Evolutionary conservation across 371 early-diverging fungal species (phyloP).

Genomic region (Mucor mucedo): DNA sequence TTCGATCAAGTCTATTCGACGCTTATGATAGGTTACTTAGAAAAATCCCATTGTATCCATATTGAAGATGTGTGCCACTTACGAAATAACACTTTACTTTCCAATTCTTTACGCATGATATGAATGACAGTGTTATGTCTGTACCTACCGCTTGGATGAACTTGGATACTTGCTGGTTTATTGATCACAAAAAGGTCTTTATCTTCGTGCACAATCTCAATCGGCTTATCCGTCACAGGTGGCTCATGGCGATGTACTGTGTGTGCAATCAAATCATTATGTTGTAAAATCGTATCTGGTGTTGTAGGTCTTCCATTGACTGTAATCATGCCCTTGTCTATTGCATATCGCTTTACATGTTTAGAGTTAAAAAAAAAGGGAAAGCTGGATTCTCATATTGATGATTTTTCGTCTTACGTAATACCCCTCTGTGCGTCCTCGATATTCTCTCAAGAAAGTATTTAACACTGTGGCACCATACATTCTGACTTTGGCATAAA

Average conservation of each 20-base stretch:
- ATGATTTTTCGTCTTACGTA: conserved; percentile 63
- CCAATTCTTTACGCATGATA: conserved; percentile 74
- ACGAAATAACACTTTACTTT: conserved; percentile 71
- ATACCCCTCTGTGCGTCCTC: conserved; percentile 79
- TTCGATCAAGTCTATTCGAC: conserved; percentile 88
- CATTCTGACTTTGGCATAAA: conserved; percentile 95
- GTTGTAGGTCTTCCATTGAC: conserved; percentile 70
- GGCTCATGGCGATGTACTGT: conserved; percentile 95
- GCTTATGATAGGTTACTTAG: conserved; percentile 44
- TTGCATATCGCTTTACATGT: conserved; percentile 67
- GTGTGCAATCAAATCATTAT: conserved; percentile 81
- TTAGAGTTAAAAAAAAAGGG: background rate
- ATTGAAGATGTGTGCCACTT: conserved; percentile 32
- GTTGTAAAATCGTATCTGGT: conserved; percentile 61
- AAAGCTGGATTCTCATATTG: too few relatives aligned
- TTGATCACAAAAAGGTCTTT: conserved; percentile 79
- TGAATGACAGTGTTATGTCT: conserved; percentile 85
- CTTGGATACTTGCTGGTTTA: conserved; percentile 91
- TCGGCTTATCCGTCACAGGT: conserved; percentile 71
- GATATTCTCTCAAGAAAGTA: conserved; percentile 85
- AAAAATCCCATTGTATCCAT: background rate
- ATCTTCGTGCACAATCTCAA: conserved; percentile 67
- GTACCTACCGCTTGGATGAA: conserved; percentile 80
- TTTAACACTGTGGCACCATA: conserved; percentile 72
- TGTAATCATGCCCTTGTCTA: conserved; percentile 76